Evolutionary conservation across 2,329 filamentous ascomycete species (phyloP).

Genomic region (Venturia asperata): DNA sequence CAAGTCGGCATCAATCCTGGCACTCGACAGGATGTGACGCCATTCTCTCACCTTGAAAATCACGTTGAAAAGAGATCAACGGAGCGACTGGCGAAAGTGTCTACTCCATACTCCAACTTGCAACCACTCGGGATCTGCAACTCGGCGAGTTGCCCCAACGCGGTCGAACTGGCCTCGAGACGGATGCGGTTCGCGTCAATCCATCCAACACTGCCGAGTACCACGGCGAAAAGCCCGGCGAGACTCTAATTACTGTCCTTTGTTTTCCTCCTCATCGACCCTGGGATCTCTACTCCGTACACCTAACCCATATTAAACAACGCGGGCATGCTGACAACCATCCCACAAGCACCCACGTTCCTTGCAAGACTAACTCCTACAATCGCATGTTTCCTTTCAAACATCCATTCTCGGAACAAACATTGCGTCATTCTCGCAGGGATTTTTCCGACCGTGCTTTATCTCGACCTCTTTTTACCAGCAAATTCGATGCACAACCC

Average conservation of each 20-base stretch:
- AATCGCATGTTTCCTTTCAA: neutral
- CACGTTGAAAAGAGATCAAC: neutral
- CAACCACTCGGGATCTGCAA: neutral
- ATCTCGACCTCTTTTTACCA: neutral
- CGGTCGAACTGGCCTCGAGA: neutral
- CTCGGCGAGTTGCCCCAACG: neutral
- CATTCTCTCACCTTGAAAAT: neutral
- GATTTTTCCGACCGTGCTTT: neutral
- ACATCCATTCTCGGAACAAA: neutral
- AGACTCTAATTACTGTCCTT: neutral
- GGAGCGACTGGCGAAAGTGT: neutral
- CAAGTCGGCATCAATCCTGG: neutral
- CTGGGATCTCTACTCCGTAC: neutral
- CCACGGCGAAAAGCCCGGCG: neutral
- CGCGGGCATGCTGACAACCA: neutral
- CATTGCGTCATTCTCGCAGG: neutral
- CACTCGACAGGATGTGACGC: neutral
- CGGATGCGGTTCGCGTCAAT: constrained; percentile 1
- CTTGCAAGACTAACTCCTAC: neutral
- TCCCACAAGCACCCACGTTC: neutral
- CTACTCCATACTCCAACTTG: neutral
- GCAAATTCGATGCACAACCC: neutral
- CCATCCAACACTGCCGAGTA: too few species aligned
- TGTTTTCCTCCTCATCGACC: neutral
- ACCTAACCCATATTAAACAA: constrained; percentile 8